Evolutionary conservation across 2,329 filamentous ascomycete species (phyloP).

Genomic region (Basipetospora chlamydospora): DNA sequence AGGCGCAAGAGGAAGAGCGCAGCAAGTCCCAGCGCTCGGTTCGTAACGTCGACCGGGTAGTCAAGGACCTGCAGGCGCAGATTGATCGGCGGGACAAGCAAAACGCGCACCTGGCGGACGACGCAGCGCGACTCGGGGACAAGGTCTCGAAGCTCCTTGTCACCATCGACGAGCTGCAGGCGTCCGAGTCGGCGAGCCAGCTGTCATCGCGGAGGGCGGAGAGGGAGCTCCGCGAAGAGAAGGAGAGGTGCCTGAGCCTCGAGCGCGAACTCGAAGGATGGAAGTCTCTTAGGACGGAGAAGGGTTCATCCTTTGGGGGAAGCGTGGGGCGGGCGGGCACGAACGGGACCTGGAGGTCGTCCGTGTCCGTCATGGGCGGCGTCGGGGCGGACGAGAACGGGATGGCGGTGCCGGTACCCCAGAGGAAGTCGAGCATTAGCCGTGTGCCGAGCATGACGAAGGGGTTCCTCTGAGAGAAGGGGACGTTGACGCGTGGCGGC

Average conservation of each 20-base stretch:
- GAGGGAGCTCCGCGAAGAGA: constrained; percentile 77
- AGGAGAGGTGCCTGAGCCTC: constrained; percentile 64
- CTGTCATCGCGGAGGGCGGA: constrained; percentile 74
- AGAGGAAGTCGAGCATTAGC: constrained; percentile 51
- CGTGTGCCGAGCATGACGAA: constrained; percentile 57
- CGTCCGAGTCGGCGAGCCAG: constrained; percentile 68
- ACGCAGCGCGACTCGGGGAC: constrained; percentile 73
- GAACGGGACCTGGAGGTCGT: constrained; percentile 29
- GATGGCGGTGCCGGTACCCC: constrained; percentile 38
- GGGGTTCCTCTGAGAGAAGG: constrained; percentile 41
- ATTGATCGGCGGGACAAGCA: constrained; percentile 89
- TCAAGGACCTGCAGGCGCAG: constrained; percentile 84
- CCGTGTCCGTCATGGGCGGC: no score
- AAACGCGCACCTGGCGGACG: constrained; percentile 65
- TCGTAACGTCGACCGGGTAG: constrained; percentile 83
- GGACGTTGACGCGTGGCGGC: background rate
- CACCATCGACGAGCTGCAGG: constrained; percentile 88
- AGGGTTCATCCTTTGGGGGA: constrained; percentile 22
- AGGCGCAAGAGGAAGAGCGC: constrained; percentile 65
- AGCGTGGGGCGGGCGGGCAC: constrained; percentile 15
- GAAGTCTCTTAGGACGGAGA: constrained; percentile 62
- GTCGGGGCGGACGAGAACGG: constrained; percentile 22
- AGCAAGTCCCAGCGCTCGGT: constrained; percentile 73
- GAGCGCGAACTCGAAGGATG: constrained; percentile 78
- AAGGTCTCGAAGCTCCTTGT: constrained; percentile 79